Percentiles rank a stretch among this genome's conserved stretches.
These are phyloP conservation scores for Westerdykella sp. DNA, from an alignment of 2,329 filamentous ascomycete genomes.

Conservation along the genomic window DNA sequence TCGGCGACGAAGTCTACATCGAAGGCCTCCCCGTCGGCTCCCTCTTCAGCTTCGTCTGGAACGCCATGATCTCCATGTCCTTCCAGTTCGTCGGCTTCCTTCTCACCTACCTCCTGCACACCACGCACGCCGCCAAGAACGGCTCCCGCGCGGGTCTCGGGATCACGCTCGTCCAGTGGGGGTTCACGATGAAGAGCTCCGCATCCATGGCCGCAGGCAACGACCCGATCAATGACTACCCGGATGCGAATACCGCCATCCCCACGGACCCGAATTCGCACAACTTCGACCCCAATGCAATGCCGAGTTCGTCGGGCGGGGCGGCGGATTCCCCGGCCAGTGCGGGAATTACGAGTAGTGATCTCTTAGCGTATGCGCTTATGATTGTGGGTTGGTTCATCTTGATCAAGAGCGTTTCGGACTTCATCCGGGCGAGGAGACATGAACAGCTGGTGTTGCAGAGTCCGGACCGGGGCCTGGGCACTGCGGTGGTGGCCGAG, in stretches of 20 bases:
- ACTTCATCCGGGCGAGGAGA: constrained; percentile 78
- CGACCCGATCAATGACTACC: constrained; percentile 44
- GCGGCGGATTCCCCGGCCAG: constrained; percentile 32
- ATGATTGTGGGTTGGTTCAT: constrained; percentile 99
- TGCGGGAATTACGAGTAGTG: constrained; percentile 62
- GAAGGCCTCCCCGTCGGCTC: constrained; percentile 91
- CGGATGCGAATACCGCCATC: constrained; percentile 48
- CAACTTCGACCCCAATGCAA: constrained; percentile 71
- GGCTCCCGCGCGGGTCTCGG: constrained; percentile 90
- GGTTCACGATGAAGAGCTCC: constrained; percentile 83
- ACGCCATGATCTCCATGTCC: constrained; percentile 90
- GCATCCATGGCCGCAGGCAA: constrained; percentile 27
- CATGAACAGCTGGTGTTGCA: constrained; percentile 92
- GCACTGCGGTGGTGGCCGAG: constrained; percentile 77
- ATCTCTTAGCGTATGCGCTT: constrained; percentile 85
- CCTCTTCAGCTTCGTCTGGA: constrained; percentile 83
- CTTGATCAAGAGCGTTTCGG: constrained; percentile 84
- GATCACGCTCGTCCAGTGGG: constrained; percentile 92
- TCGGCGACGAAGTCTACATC: constrained; percentile 92
- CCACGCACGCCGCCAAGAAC: constrained; percentile 96
- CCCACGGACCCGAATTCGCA: constrained; percentile 87
- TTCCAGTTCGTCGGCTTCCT: constrained; percentile 97
- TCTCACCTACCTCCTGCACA: constrained; percentile 95
- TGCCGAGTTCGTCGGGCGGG: constrained; percentile 39
- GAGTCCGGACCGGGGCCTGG: constrained; percentile 81